Percentiles rank a stretch among this genome's conserved stretches.
These are phyloP conservation scores for Bimuria novae-zelandiae DNA, from an alignment of 2,329 filamentous ascomycete species.

Conservation along the genomic window DNA sequence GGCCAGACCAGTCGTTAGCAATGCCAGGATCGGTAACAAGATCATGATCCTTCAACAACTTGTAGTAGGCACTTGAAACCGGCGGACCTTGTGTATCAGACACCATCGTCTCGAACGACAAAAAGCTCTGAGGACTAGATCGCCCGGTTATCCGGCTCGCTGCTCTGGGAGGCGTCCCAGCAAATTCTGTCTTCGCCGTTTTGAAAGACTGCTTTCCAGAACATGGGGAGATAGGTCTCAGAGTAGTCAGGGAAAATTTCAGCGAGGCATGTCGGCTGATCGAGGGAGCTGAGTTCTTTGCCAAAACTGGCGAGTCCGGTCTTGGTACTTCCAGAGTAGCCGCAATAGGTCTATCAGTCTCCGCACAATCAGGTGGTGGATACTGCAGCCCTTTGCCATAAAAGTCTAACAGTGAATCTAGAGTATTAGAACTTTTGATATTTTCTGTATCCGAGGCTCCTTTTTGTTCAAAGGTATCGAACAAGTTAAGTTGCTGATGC, in stretches of 20 bases:
- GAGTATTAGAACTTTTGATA: not conserved
- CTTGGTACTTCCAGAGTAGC: not conserved
- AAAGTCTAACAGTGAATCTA: constrained; percentile 3
- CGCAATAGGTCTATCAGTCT: not conserved
- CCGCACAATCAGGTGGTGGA: not conserved
- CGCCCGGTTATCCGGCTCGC: not conserved
- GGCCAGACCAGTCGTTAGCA: constrained; percentile 12
- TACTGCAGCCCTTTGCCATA: not conserved
- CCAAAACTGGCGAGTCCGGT: not conserved
- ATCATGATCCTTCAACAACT: constrained; percentile 5
- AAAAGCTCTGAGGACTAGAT: constrained; percentile 7
- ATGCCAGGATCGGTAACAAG: constrained; percentile 7
- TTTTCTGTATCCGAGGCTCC: constrained; percentile 2
- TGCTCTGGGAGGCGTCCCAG: not conserved
- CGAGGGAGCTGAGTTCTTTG: not conserved
- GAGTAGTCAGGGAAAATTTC: not conserved
- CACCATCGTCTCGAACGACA: not conserved
- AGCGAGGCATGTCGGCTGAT: not conserved
- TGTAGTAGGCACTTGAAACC: not conserved
- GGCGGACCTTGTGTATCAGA: not conserved
- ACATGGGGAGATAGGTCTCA: not conserved
- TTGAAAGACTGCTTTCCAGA: constrained; percentile 8
- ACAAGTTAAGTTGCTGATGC: not conserved
- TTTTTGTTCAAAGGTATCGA: not conserved
- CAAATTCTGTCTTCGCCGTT: not conserved